Conservation (phyloP, 2,329 filamentous ascomycete species). For the Aspergillus cejpii region DNA sequence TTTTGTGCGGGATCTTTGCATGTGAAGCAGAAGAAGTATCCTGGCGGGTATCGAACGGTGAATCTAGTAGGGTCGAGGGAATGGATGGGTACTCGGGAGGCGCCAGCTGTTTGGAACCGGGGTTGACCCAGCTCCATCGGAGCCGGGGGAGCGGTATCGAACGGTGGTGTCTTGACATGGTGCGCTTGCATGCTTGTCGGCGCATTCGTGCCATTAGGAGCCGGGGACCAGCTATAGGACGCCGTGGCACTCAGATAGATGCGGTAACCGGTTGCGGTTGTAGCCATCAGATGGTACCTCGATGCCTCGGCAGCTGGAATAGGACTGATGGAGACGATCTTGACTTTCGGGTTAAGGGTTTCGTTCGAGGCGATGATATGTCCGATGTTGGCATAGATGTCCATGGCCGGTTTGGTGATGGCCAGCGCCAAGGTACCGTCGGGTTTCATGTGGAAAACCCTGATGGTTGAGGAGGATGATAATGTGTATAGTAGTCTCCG, state of each 20-base stretch:
- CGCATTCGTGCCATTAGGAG: slow-evolving; percentile 56
- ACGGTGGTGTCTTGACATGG: slow-evolving; percentile 88
- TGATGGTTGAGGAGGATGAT: slow-evolving; percentile 79
- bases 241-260: slow-evolving; percentile 88
- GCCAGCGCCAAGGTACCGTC: slow-evolving; percentile 48
- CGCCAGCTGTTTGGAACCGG: slow-evolving; percentile 34
- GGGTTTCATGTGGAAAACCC: slow-evolving; percentile 78
- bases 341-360: slow-evolving; percentile 62
- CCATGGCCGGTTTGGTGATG: slow-evolving; percentile 49
- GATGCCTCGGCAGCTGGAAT: slow-evolving; percentile 77
- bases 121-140: slow-evolving; percentile 23
- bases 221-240: slow-evolving; percentile 51
- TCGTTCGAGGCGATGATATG: slow-evolving; percentile 73
- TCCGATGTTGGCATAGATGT: slow-evolving; percentile 63
- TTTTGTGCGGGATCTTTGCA: slow-evolving; percentile 54
- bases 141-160: slow-evolving; percentile 25
- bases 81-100: slow-evolving; percentile 46
- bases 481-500: slow-evolving; percentile 85
- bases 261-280: slow-evolving; percentile 82
- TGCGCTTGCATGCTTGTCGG: slow-evolving; percentile 97
- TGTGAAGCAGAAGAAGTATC: slow-evolving; percentile 84
- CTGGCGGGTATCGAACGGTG: slow-evolving; percentile 63
- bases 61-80: slow-evolving; percentile 38
- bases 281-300: slow-evolving; percentile 80
- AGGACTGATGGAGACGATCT: slow-evolving; percentile 76